Evolutionary conservation across 225 moss, liverwort and hornwort genomes (phyloP), one percentile per base, ranked within the genome.

Genomic region (Sphagnum tenellum): DNA sequence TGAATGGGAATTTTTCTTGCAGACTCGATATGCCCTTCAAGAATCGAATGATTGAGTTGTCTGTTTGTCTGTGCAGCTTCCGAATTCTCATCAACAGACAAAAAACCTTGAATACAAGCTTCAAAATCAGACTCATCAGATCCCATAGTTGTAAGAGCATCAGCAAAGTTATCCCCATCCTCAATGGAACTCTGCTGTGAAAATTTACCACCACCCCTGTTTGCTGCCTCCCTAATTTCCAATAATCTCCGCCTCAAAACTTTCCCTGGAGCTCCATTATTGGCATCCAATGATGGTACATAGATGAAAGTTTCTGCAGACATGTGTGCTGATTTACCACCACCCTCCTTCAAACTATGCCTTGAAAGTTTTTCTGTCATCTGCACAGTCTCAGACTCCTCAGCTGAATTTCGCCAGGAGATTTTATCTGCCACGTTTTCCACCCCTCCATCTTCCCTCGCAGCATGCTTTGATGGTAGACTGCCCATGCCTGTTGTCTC

Each of bases 91-190:
- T 69, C 71, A 65, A 71, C 61, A 62, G 78, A 71, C 47, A 50
- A 59, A 46, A 12, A n/a, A 58, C 57, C 29, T 29, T 29, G 29
- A 29, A 29, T 29, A 29, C 29, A 45, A 14, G 57, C 49, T 59
- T 75, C 78, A 12, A 75, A 71, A 75, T 79, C 78, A 3, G 71
- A 71, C 62, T 79, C 74, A 65, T 79, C 76, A 74, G 78, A 79
- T 62, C 62, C 78, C 57, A 79, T 79, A 58, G 74, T 79, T 57
- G 67, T 49, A 44, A 66, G 49, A 64, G 70, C 73, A 74, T 79
- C 78, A 68, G 12, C 46, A 12, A 66, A 65, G 60, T 73, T 72
- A 54, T 56, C 63, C 45, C 56, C 65, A 47, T 79, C 78, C 59
- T 55, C 78, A 64, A 79, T 68, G n/a, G 60, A 71, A 62, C 29